phyloP scores from a whole-genome alignment of 352 stramenopile genomes.

The Globisporangium heterothallicum region DNA sequence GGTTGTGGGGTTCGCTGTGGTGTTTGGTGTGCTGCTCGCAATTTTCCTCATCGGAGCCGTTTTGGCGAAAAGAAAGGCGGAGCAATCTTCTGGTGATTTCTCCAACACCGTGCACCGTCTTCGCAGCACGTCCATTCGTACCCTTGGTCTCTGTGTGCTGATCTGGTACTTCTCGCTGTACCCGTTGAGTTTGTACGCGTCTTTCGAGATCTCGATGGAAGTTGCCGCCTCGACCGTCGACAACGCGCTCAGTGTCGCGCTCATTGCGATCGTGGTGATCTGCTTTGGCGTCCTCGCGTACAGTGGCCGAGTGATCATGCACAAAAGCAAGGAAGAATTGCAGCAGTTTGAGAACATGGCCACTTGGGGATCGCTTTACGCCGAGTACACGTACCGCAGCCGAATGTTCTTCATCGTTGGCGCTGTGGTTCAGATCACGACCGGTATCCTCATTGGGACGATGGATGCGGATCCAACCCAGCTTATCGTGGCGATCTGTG shows the following conservation, averaged over 20 bases:
- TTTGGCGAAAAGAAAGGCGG: constrained; percentile 47
- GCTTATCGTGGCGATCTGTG: constrained; percentile 42
- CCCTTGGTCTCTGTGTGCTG: constrained; percentile 58
- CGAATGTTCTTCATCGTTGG: constrained; percentile 66
- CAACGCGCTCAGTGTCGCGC: constrained; percentile 28
- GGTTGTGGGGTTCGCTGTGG: constrained; percentile 34
- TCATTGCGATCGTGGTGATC: constrained; percentile 38
- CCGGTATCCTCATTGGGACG: constrained; percentile 47
- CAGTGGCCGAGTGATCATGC: constrained; percentile 44
- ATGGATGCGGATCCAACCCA: constrained; percentile 50
- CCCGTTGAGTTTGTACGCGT: constrained; percentile 52
- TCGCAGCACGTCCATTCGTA: constrained; percentile 52
- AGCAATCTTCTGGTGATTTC: constrained; percentile 31
- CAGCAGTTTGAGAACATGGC: constrained; percentile 53
- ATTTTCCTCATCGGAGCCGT: constrained; percentile 46
- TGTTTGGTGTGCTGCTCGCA: constrained; percentile 26
- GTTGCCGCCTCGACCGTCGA: constrained; percentile 25
- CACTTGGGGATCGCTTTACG: constrained; percentile 59
- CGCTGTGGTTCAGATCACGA: constrained; percentile 48
- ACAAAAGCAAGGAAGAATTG: constrained; percentile 49
- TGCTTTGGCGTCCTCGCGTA: constrained; percentile 49
- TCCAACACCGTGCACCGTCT: constrained; percentile 38
- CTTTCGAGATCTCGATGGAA: constrained; percentile 74
- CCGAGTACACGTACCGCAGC: constrained; percentile 47
- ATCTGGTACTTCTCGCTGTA: constrained; percentile 61